phyloP scores from a whole-genome alignment of 768 basidiomycete genomes.

The Leccinum arenicola region DNA sequence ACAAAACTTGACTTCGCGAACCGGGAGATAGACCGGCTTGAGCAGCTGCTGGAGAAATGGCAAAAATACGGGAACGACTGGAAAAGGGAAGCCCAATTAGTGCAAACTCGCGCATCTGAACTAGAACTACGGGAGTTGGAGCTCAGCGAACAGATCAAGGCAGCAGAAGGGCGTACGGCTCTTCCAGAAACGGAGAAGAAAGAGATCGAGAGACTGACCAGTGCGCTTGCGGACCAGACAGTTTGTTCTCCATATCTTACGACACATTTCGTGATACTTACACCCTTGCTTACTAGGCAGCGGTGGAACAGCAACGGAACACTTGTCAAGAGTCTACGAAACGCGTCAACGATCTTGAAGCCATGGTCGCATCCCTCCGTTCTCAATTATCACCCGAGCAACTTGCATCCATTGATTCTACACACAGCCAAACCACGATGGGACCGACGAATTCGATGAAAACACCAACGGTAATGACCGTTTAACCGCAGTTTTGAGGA shows the following conservation, averaged over 20 bases:
- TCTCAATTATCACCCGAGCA: constrained; percentile 19
- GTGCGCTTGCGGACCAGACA: constrained; percentile 20
- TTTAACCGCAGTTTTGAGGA: background rate
- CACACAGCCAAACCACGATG: background rate
- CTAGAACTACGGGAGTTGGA: constrained; percentile 10
- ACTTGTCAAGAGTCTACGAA: constrained; percentile 12
- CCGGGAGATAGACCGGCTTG: constrained; percentile 20
- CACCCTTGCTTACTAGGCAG: constrained; percentile 9
- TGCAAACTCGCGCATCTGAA: constrained; percentile 11
- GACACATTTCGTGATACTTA: background rate
- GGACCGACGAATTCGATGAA: background rate
- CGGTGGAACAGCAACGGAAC: constrained; percentile 12
- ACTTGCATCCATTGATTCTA: constrained; percentile 14
- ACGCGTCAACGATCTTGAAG: constrained; percentile 19
- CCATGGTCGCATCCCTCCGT: constrained; percentile 14
- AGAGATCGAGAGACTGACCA: constrained; percentile 12
- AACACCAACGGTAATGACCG: constrained; percentile 11
- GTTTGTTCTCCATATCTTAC: constrained; percentile 15
- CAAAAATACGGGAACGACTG: constrained; percentile 25
- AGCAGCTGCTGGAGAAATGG: constrained; percentile 21
- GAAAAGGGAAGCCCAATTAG: constrained; percentile 22
- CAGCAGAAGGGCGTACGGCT: constrained; percentile 6
- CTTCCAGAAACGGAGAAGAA: constrained; percentile 14
- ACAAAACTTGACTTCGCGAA: constrained; percentile 16
- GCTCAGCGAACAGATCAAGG: constrained; percentile 10